A percentile compares a stretch with the other conserved stretches of the same genome.
Evolutionary conservation across 306 rosid species (phyloP).

Genomic region (Canavalia gladiata): DNA sequence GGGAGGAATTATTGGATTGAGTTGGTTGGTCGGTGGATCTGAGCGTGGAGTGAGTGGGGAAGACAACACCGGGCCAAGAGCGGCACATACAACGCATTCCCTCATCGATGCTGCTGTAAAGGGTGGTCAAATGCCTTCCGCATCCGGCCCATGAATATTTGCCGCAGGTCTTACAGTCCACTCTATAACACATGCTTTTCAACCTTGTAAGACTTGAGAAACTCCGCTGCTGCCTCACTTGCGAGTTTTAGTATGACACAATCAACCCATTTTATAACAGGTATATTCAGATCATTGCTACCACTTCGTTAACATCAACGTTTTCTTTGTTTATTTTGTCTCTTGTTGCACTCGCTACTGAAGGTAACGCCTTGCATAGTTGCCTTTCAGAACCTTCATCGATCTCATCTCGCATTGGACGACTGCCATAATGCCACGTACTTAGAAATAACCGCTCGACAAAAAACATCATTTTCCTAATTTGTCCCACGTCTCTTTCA

Average conservation of each 20-base stretch:
- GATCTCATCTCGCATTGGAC: not conserved
- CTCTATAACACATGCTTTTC: constrained; percentile 61
- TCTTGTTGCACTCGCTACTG: not conserved
- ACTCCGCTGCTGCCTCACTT: not conserved
- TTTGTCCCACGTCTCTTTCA: not conserved
- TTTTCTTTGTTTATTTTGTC: constrained; percentile 9
- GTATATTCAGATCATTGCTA: not conserved
- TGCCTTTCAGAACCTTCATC: not conserved
- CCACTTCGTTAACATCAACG: constrained; percentile 24
- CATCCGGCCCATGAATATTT: constrained; percentile 69
- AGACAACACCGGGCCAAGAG: constrained; percentile 76
- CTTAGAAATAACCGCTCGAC: not conserved
- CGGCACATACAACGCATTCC: constrained; percentile 80
- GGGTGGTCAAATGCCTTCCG: constrained; percentile 56
- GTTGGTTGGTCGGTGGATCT: constrained; percentile 25
- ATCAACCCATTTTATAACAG: constrained; percentile 1
- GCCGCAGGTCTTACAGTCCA: constrained; percentile 63
- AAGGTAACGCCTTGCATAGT: constrained; percentile 34
- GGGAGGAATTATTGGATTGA: constrained; percentile 35
- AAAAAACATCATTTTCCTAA: not conserved
- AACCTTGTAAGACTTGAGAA: not conserved
- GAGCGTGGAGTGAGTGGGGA: not conserved
- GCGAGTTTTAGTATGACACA: not conserved
- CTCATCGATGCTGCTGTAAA: constrained; percentile 63
- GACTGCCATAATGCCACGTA: not conserved